These are phyloP conservation scores for Byssochlamys sp. DNA, from an alignment of 2,329 filamentous ascomycete genomes.

Conservation along the genomic window DNA sequence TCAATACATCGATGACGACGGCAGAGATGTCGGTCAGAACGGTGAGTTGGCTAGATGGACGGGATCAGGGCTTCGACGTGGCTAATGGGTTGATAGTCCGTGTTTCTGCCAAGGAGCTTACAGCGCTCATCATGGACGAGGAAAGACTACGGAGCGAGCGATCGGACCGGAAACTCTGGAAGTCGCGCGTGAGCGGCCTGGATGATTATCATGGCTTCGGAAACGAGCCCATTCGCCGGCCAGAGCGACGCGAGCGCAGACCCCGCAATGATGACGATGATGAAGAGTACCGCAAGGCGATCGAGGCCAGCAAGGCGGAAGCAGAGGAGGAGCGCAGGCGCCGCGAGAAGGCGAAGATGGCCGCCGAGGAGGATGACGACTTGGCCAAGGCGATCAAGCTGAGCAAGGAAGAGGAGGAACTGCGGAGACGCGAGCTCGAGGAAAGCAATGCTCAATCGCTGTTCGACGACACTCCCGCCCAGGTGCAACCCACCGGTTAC, in stretches of 20 bases:
- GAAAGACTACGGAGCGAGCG: constrained; percentile 83
- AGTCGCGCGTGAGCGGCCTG: constrained; percentile 85
- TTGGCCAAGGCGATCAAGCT: constrained; percentile 89
- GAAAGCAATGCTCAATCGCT: constrained; percentile 73
- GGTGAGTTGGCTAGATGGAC: constrained; percentile 48
- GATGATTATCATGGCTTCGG: constrained; percentile 57
- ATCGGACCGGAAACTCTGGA: constrained; percentile 87
- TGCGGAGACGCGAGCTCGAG: constrained; percentile 76
- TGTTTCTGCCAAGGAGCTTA: constrained; percentile 90
- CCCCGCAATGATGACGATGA: constrained; percentile 68
- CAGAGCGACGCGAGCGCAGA: constrained; percentile 39
- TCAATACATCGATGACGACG: constrained; percentile 90
- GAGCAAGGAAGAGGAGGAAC: constrained; percentile 81
- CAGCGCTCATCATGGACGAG: constrained; percentile 82
- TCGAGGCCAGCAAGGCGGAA: constrained; percentile 90
- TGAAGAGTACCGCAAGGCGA: constrained; percentile 75
- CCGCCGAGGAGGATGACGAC: constrained; percentile 74
- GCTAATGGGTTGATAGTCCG: constrained; percentile 54
- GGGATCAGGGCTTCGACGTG: not conserved
- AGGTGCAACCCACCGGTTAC: constrained; percentile 75
- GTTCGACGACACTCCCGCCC: constrained; percentile 69
- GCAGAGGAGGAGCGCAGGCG: constrained; percentile 84
- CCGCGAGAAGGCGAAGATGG: constrained; percentile 45
- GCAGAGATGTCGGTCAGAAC: constrained; percentile 89
- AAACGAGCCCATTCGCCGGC: constrained; percentile 32